Evolutionary conservation across 23 red algal genomes (phyloP), one percentile per base, ranked within the genome.

Genomic region (Chondrus crispus): DNA sequence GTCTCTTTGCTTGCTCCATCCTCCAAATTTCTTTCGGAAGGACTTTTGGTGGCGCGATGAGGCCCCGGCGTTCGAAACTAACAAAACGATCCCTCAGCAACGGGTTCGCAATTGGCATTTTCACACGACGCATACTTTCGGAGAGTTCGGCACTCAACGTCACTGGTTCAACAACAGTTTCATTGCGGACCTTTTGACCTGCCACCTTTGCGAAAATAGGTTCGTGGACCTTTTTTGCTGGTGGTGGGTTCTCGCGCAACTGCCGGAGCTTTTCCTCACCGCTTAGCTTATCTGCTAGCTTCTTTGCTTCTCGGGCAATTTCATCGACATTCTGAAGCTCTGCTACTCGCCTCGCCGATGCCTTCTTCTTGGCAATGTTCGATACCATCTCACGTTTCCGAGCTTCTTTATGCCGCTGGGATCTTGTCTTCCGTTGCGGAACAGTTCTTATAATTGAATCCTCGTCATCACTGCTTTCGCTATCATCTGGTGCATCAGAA

Each of bases 31-130:
- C 89, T 44, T 72, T 92, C n/a, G 79, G 76, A 10, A 92, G 13
- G 2, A 92, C 89, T 46, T 74, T 92, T 46, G 89, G 89, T 32
- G 89, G 89, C 7, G 41, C 89, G 26, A 92, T 84, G 22, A 92
- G 64, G 14, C 89, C 89, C 29, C 89, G 75, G 28, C 89, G 54
- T 37, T 92, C 77, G 75, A 92, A 92, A 30, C 77, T 84, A 18
- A 92, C 10, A 63, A 92, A 84, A 12, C 89, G 58, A 54, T 92
- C 89, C 38, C 62, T 55, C 4, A 84, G 54, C 5, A 92, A 49
- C 2, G 89, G 77, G 37, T 92, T 92, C 45, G 66, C 79, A n/a
- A 36, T 82, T 42, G 89, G 79, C 76, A 92, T 84, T 50, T 84
- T 84, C 46, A 92, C 58, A 30, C 62, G 69, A 18, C 89, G 89